Evolutionary conservation across 2,329 filamentous ascomycete species (phyloP), one percentile per base, ranked within the genome.

Genomic region (Diplodia intermedia): DNA sequence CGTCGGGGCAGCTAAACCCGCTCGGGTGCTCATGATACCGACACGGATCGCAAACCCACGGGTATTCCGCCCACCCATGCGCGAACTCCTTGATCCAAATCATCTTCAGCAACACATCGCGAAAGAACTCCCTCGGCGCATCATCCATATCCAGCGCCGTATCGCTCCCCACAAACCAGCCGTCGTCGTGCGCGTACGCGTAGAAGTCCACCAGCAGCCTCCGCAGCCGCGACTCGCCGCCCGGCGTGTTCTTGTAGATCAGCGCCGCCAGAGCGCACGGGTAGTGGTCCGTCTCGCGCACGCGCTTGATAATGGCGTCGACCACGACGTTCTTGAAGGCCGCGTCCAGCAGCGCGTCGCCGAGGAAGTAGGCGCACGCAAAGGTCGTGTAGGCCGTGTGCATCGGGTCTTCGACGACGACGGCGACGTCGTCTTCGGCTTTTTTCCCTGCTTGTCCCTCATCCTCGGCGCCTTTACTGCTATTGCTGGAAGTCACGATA

Each of bases 291-390:
- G 71, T 12, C 7, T 69, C 68, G 12, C 9, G 15, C 20, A 40
- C 23, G 38, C 52, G 11, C 1, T 61, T 31, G 8, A 75, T 66
- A 2, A 75, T 18, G 1, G 67, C 69, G 14, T 72, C 69, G 23
- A 76, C 62, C 2, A 73, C 65, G 1, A 62, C 68, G 49, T 77
- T 76, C 18, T 67, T 71, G 67, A 75, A 76, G 0, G 50, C 49
- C 26, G 72, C 69, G 43, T 77, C 74, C 5, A 68, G 55, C 2
- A 76, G 18, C 33, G 70, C 68, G 2, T 70, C 68, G 4, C 72
- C 75, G 1, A 78, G 62, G 14, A 74, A 40, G 67, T 76, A 76
- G n/a, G 70, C 56, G 4, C 69, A 60, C 2, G 69, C 69, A 0
- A 76, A 69, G 18, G 8, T n/a, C 2, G 6, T 47, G 18, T n/a